phyloP scores from a whole-genome alignment of 1,139 yeast species.

The Saccharomycopsis hybrid region DNA sequence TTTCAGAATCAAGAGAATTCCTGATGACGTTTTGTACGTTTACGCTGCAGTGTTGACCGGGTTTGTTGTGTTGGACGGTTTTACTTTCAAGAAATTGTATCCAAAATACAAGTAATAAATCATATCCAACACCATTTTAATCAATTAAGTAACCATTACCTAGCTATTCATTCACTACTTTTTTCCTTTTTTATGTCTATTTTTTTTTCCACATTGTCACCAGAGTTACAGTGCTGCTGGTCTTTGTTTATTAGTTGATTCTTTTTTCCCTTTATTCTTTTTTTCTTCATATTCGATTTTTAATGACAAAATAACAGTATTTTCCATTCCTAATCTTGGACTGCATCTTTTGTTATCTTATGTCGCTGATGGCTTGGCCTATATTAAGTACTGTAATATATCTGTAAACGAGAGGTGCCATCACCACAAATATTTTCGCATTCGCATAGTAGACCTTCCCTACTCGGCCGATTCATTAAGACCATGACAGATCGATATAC shows the following conservation, averaged over 20 bases:
- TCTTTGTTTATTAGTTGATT: neutral
- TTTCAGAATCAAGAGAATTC: slow-evolving; percentile 37
- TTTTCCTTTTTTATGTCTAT: neutral
- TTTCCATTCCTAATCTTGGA: neutral
- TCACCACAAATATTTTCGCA: too few species aligned
- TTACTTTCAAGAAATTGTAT: slow-evolving; percentile 47
- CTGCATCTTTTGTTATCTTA: neutral
- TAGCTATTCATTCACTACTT: too few species aligned
- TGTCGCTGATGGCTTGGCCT: neutral
- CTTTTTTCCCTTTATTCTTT: neutral
- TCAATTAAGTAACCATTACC: too few species aligned
- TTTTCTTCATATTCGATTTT: neutral
- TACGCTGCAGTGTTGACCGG: slow-evolving; percentile 52
- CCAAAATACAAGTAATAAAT: slow-evolving; percentile 37
- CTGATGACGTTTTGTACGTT: slow-evolving; percentile 44
- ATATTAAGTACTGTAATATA: neutral
- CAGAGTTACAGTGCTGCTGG: neutral
- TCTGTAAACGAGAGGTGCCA: neutral
- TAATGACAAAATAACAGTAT: neutral
- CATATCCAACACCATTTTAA: neutral
- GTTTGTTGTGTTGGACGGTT: slow-evolving; percentile 48
- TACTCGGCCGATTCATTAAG: neutral
- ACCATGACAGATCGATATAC: neutral
- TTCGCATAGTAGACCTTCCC: neutral
- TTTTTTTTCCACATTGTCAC: neutral